Evolutionary conservation across 371 early-diverging fungal species (phyloP).

Genomic region (Paraphysoderma sedebokerense): DNA sequence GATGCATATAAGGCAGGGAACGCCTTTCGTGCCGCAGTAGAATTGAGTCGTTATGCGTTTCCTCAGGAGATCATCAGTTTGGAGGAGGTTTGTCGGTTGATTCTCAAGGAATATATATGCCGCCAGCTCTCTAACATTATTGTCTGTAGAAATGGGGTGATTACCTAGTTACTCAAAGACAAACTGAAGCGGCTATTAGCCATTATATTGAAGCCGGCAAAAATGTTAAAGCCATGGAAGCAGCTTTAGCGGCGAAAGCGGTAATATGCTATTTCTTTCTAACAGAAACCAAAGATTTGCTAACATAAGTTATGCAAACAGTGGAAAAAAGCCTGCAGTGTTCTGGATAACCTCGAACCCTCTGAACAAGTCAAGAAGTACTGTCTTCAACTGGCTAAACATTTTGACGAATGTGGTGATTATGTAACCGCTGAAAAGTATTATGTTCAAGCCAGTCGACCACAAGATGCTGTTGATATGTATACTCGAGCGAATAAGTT

Average conservation of each 20-base stretch:
- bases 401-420: slow-evolving; percentile 20
- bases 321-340: slow-evolving; percentile 35
- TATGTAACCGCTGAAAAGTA: slow-evolving; percentile 25
- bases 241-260: slow-evolving; percentile 24
- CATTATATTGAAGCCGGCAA: slow-evolving; percentile 36
- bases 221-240: slow-evolving; percentile 25
- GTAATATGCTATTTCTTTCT: background rate
- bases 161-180: slow-evolving; percentile 23
- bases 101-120: background rate
- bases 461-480: slow-evolving; percentile 36
- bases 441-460: slow-evolving; percentile 19
- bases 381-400: slow-evolving; percentile 21
- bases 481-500: slow-evolving; percentile 24
- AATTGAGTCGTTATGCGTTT: slow-evolving; percentile 17
- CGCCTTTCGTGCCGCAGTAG: slow-evolving; percentile 29
- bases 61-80: slow-evolving; percentile 25
- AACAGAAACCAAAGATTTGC: background rate
- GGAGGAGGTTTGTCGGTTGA: slow-evolving; percentile 17
- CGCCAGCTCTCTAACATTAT: background rate
- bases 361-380: slow-evolving; percentile 18
- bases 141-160: slow-evolving; percentile 36
- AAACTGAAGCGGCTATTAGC: slow-evolving; percentile 34
- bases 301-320: background rate
- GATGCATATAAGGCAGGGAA: slow-evolving; percentile 28
- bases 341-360: slow-evolving; percentile 28